Evolutionary conservation across 768 basidiomycete genomes (phyloP), one percentile per base, ranked within the genome.

Genomic region (Phlegmacium glaucopus): DNA sequence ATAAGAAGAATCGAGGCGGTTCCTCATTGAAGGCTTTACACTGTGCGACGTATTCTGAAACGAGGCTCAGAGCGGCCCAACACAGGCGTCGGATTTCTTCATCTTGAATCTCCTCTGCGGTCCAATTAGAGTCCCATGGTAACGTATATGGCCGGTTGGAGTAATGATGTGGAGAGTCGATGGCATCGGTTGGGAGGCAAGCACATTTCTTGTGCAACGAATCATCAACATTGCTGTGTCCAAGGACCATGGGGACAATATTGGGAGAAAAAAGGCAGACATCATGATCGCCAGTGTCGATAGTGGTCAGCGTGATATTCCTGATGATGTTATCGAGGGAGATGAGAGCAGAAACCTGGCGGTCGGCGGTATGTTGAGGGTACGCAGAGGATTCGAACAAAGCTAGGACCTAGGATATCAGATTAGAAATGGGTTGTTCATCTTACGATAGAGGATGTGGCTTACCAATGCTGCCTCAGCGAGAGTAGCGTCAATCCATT

Each of bases 301-400:
- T 60, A 9, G 71, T 72, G 0, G 82, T 79, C 34, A 89, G 72
- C 4, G 69, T 61, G 2, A 84, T 68, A 3, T 63, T 62, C n/a
- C 71, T 73, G 50, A 91, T 77, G 47, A 90, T 79, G 26, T 73
- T 70, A 59, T 91, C 89, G 27, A 90, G 71, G 17, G 75, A 69
- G 34, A 76, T 59, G 9, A 91, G 68, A 0, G 87, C 72, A 15
- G 64, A 64, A 16, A 71, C 68, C 9, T 80, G 75, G 11, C 82
- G 76, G 16, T 78, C 74, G 4, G 76, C 70, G 16, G 74, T 76
- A 59, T 88, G 77, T 36, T 76, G 69, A 6, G 86, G 87, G 50
- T 90, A 85, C 4, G 83, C 77, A 1, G 85, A 90, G 0, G 79
- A 77, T 61, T 91, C 89, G 55, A 87, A 91, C 3, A 91, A 68